Evolutionary conservation across 2,329 filamentous ascomycete species (phyloP).

Genomic region (Plenodomus lindquistii): DNA sequence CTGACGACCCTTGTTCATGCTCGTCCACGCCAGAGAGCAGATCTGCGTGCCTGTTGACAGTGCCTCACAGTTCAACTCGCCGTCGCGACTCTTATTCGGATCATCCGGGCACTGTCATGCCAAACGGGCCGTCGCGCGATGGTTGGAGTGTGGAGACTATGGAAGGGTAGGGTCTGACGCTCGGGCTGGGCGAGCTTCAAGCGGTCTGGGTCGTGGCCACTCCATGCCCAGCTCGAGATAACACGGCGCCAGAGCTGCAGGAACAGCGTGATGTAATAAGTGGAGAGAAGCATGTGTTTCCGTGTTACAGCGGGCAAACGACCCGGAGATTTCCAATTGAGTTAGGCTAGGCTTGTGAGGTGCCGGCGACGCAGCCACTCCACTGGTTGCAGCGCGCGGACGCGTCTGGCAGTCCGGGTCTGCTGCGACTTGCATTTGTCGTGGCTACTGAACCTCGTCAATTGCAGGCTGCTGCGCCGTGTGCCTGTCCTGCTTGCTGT

Average conservation of each 20-base stretch:
- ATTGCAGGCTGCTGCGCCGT: not conserved
- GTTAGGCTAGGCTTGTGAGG: constrained; percentile 42
- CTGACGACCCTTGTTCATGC: constrained; percentile 5
- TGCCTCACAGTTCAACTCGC: not conserved
- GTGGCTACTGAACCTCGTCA: constrained; percentile 8
- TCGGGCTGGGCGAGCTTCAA: constrained; percentile 21
- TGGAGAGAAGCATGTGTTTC: constrained; percentile 44
- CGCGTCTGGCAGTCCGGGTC: constrained; percentile 14
- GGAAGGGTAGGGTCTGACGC: constrained; percentile 10
- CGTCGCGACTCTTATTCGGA: not conserved
- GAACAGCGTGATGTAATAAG: constrained; percentile 41
- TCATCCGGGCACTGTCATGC: not conserved
- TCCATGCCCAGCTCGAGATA: constrained; percentile 21
- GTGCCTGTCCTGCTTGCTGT: not conserved
- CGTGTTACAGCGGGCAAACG: constrained; percentile 41
- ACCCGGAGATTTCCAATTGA: constrained; percentile 36
- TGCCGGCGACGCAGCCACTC: constrained; percentile 43
- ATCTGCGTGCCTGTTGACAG: not conserved
- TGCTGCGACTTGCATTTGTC: not conserved
- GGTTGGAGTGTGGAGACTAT: constrained; percentile 2
- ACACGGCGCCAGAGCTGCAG: constrained; percentile 28
- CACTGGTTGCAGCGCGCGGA: constrained; percentile 34
- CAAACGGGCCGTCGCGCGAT: not conserved
- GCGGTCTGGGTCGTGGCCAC: constrained; percentile 22
- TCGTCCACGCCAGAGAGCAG: too few relatives aligned